Base-by-base conservation (phyloP, 225 moss, liverwort and hornwort species). In the Polytrichum formosum region DNA sequence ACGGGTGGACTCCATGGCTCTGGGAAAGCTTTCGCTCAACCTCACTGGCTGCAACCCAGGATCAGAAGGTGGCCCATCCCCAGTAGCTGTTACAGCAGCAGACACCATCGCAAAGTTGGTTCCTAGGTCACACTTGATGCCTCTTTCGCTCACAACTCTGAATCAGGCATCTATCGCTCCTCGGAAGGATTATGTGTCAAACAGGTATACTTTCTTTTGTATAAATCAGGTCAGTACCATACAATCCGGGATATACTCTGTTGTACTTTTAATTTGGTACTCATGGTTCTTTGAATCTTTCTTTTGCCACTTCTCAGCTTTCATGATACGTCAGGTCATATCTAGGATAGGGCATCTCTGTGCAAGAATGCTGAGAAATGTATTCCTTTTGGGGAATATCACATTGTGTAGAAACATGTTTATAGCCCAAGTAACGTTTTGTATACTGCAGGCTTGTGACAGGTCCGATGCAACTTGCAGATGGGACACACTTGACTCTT, bases 21-120 rank as follows among this genome's bases (percentile, higher is more conserved):
- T 98, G 70, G 98, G 98, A 71, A 90, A 92, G 76, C 46, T 98
- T 55, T 91, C 98, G 18, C 85, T 98, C 18, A 94, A 98, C 71
- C 75, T 98, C 26, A 81, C 83, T 27, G 80, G 84, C 71, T 90
- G 94, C 72, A 75, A 74, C 67, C 70, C 79, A 67, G 67, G 80
- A 33, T 70, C 78, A 62, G 63, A 78, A 9, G 90, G 88, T 29
- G 68, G 68, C 64, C 74, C 87, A 64, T 78, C 79, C 72, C 79
- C 84, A n/a, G 67, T 74, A 28, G 88, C 87, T 56, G 73, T 66
- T 28, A 64, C 79, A 35, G 80, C 90, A 65, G 90, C 89, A 37
- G 64, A 81, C 60, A 78, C 74, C 4, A 83, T 93, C 35, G 76
- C 86, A 53, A 82, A 74, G 56, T 78, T 98, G 74, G 78, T 94